Percentiles rank a stretch among this genome's conserved stretches.
These are phyloP conservation scores for Tremella yokohamensis DNA, from an alignment of 768 basidiomycete species.

Conservation along the genomic window DNA sequence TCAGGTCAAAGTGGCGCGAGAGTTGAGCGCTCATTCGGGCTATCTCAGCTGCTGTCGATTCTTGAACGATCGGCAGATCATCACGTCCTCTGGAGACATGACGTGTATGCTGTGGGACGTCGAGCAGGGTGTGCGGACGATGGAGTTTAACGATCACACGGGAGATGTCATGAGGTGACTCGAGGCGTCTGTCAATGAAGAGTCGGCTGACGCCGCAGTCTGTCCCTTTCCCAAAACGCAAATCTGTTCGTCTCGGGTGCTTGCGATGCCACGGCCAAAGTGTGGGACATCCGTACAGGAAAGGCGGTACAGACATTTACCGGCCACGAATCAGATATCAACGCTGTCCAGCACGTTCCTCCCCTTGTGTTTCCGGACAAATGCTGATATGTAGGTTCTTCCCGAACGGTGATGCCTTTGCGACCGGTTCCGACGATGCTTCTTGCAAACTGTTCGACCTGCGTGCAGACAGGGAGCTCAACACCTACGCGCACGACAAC, in stretches of 20 bases:
- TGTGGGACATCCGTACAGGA: conserved; percentile 98
- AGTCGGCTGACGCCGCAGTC: conserved; percentile 54
- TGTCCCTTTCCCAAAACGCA: conserved; percentile 90
- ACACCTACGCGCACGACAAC: conserved; percentile 96
- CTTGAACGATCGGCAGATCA: conserved; percentile 97
- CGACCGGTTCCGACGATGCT: conserved; percentile 97
- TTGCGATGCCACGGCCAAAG: conserved; percentile 95
- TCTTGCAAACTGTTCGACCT: conserved; percentile 98
- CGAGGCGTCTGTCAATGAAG: neutral
- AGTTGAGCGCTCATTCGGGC: conserved; percentile 94
- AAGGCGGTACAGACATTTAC: conserved; percentile 98
- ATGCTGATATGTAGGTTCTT: conserved; percentile 70
- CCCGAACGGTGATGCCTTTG: conserved; percentile 98
- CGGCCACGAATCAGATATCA: conserved; percentile 98
- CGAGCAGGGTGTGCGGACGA: conserved; percentile 92
- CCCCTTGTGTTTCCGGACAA: neutral
- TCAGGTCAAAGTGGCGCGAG: conserved; percentile 78
- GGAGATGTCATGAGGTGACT: conserved; percentile 98
- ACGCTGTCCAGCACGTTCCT: conserved; percentile 87
- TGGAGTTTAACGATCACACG: conserved; percentile 98
- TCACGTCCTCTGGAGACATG: conserved; percentile 98
- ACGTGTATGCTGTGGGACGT: conserved; percentile 99
- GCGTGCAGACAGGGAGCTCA: conserved; percentile 93
- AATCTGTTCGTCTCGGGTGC: conserved; percentile 98
- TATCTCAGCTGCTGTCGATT: conserved; percentile 98